Evolutionary conservation across 1,284 basidiomycete genomes (phyloP).

Genomic region (Cryptococcus amylolentus): DNA sequence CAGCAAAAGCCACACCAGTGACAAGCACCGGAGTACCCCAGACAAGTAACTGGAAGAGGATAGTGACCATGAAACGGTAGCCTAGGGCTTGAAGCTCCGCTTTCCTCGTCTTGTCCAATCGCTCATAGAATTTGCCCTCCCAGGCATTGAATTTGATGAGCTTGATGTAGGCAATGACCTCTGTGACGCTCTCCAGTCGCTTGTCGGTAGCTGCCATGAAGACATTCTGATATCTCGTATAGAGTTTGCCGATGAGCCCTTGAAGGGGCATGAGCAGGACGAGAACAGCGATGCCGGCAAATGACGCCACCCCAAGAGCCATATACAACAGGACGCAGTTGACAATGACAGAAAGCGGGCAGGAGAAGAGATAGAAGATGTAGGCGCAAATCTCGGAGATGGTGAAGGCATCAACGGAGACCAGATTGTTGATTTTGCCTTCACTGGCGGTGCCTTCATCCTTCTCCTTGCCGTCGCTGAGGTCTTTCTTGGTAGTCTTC

Average conservation of each 20-base stretch:
- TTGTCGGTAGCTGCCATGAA: conserved; percentile 55
- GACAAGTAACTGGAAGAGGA: conserved; percentile 48
- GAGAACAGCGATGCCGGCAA: conserved; percentile 51
- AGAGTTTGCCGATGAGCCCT: conserved; percentile 48
- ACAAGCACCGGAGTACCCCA: conserved; percentile 53
- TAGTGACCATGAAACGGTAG: conserved; percentile 49
- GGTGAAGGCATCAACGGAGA: conserved; percentile 55
- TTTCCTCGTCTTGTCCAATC: conserved; percentile 51
- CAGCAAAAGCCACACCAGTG: conserved; percentile 52
- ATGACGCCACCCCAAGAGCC: conserved; percentile 49
- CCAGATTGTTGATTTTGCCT: conserved; percentile 56
- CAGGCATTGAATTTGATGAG: conserved; percentile 54
- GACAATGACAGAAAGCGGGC: conserved; percentile 52
- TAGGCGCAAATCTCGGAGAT: conserved; percentile 48
- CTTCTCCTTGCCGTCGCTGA: conserved; percentile 23
- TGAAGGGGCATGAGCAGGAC: conserved; percentile 49
- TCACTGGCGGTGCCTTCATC: conserved; percentile 42
- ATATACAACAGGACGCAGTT: conserved; percentile 52
- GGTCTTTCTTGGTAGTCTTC: conserved; percentile 25
- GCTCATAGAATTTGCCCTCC: conserved; percentile 52
- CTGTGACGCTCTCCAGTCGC: conserved; percentile 55
- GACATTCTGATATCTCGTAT: conserved; percentile 51
- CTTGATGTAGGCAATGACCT: conserved; percentile 56
- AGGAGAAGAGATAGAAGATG: conserved; percentile 39
- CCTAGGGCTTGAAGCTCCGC: conserved; percentile 52